A percentile compares a stretch with the other conserved stretches of the same genome.
Conservation (phyloP, 192 early-diverging fungal species). For the Allomyces arbusculus region DNA sequence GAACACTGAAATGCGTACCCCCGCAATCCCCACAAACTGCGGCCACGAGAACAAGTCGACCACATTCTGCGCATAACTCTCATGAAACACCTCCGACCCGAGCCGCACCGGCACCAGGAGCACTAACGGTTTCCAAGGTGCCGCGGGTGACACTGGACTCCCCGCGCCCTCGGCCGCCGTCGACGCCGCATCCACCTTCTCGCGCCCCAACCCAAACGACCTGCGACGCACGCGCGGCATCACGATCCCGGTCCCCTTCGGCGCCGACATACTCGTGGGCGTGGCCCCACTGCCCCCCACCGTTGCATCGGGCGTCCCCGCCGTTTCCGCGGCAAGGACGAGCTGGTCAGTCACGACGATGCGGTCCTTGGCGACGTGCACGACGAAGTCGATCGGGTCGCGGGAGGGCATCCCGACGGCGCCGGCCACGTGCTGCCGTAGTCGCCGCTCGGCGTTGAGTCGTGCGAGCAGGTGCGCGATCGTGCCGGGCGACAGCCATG, state of each 20-base stretch:
- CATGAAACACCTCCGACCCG: slow-evolving; percentile 19
- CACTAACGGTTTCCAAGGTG: neutral
- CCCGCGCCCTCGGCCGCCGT: neutral
- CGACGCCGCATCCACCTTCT: slow-evolving; percentile 1
- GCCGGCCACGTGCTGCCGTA: neutral
- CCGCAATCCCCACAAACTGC: slow-evolving; percentile 24
- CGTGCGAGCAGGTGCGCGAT: no score
- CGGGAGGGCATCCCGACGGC: neutral
- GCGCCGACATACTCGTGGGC: no score
- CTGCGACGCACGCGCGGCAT: no score
- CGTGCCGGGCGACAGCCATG: no score
- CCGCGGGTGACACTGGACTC: neutral
- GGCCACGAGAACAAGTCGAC: slow-evolving; percentile 23
- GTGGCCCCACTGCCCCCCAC: no score
- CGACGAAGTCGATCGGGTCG: neutral
- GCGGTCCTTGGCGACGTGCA: no score
- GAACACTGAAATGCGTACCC: slow-evolving; percentile 25
- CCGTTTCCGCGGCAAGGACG: no score
- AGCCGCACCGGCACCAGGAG: slow-evolving; percentile 27
- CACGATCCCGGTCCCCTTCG: no score
- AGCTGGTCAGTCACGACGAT: no score
- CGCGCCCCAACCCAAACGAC: no score
- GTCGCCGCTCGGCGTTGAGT: no score
- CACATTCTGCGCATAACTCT: slow-evolving; percentile 18
- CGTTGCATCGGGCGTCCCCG: no score